phyloP scores from a whole-genome alignment of 352 stramenopile species.

The Phytophthora megakarya region DNA sequence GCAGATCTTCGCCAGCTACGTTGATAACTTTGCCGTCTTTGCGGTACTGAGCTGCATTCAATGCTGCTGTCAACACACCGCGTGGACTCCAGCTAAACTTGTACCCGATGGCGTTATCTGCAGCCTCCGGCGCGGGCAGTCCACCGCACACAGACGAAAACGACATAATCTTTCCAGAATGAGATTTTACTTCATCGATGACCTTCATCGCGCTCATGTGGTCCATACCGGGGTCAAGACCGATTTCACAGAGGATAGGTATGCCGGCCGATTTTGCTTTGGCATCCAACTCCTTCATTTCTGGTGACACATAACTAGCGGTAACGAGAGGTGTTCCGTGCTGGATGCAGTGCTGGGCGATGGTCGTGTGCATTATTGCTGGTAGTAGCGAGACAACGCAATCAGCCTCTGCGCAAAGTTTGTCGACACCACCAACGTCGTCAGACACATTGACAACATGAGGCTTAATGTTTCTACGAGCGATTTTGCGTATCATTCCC shows the following conservation, averaged over 20 bases:
- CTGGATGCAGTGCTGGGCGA: conserved; percentile 90
- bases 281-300: conserved; percentile 89
- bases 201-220: conserved; percentile 98
- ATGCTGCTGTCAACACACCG: conserved; percentile 92
- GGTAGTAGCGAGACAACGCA: conserved; percentile 95
- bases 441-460: conserved; percentile 82
- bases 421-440: conserved; percentile 49
- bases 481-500: conserved; percentile 71
- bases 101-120: conserved; percentile 96
- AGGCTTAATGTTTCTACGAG: conserved; percentile 66
- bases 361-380: conserved; percentile 91
- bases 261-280: conserved; percentile 82
- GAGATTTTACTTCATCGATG: conserved; percentile 94
- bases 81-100: conserved; percentile 98
- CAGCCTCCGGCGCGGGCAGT: conserved; percentile 93
- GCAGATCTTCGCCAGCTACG: conserved; percentile 86
- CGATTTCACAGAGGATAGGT: conserved; percentile 95
- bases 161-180: conserved; percentile 86
- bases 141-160: conserved; percentile 96
- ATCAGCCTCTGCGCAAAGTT: conserved; percentile 81
- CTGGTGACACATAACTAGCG: conserved; percentile 94
- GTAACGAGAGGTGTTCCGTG: conserved; percentile 92
- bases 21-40: conserved; percentile 86
- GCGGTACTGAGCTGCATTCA: conserved; percentile 92
- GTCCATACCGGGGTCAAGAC: conserved; percentile 96